Conservation (phyloP, 805 yeast genomes). For the Wickerhamiella australiensis region DNA sequence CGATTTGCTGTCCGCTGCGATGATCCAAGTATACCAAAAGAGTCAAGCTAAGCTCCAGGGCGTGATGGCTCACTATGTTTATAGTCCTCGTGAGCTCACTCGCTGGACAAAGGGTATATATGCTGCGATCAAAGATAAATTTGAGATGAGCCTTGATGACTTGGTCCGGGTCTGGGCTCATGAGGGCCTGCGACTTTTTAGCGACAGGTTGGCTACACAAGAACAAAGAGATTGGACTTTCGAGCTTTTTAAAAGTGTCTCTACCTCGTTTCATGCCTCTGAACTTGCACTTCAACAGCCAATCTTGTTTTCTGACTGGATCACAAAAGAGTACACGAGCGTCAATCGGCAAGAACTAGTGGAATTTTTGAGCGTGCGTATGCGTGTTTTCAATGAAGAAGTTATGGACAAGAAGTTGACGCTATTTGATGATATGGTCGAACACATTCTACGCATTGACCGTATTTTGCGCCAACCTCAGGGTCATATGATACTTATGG, state of each 20-base stretch:
- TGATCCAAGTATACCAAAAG: conserved; percentile 47
- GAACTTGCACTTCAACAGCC: conserved; percentile 38
- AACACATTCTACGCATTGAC: conserved; percentile 66
- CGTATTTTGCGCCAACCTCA: conserved; percentile 73
- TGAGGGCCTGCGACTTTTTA: conserved; percentile 66
- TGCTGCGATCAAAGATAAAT: conserved; percentile 35
- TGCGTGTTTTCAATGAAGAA: conserved; percentile 66
- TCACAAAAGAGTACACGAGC: conserved; percentile 48
- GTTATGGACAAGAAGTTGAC: conserved; percentile 50
- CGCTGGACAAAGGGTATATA: conserved; percentile 74
- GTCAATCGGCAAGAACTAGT: conserved; percentile 39
- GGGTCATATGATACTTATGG: conserved; percentile 80
- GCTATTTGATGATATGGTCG: conserved; percentile 57
- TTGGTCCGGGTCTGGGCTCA: conserved; percentile 63
- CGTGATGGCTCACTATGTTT: conserved; percentile 49
- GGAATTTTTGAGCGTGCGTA: conserved; percentile 48
- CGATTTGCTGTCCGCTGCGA: conserved; percentile 43
- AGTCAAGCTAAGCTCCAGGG: conserved; percentile 34
- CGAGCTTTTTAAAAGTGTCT: conserved; percentile 20
- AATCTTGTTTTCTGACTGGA: conserved; percentile 63
- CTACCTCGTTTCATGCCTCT: conserved; percentile 18
- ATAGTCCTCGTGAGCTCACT: conserved; percentile 84
- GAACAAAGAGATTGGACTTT: conserved; percentile 42
- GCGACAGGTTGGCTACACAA: conserved; percentile 48
- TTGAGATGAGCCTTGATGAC: conserved; percentile 31